phyloP scores from a whole-genome alignment of 164 flowering plant genomes.

The Dillenia suffruticosa region DNA sequence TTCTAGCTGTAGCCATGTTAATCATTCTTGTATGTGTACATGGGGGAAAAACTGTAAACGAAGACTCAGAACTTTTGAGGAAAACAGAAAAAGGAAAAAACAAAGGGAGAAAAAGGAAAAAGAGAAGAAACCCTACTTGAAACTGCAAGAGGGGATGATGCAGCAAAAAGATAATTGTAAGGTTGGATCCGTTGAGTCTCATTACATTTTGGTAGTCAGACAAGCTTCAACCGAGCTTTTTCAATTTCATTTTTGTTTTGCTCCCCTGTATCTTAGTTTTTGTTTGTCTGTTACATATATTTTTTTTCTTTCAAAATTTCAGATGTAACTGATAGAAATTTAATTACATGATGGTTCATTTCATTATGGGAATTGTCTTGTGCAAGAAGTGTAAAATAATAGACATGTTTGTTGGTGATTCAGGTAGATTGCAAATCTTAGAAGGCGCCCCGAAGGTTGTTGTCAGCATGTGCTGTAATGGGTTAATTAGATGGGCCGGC shows the following conservation, averaged over 20 bases:
- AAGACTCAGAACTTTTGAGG: conserved; percentile 8
- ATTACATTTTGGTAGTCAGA: conserved; percentile 30
- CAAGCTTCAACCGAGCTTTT: conserved; percentile 1
- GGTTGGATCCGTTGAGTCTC: conserved; percentile 8
- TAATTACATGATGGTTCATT: conserved; percentile 27
- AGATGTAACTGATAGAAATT: conserved; percentile 39
- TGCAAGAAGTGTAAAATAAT: conserved; percentile 6
- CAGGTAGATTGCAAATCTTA: too few species aligned
- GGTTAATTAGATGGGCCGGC: too few species aligned
- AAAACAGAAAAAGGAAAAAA: conserved; percentile 6
- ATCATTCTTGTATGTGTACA: conserved; percentile 61
- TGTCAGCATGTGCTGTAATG: too few species aligned
- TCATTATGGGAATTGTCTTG: conserved; percentile 6
- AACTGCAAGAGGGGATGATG: conserved; percentile 1
- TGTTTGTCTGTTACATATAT: conserved; percentile 20
- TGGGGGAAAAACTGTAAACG: conserved; percentile 17
- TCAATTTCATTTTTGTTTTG: neutral
- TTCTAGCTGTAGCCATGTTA: conserved; percentile 10
- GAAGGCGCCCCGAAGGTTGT: too few species aligned
- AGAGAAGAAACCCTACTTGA: neutral
- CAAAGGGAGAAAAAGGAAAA: neutral
- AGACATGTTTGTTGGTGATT: too few species aligned
- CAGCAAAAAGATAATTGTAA: conserved; percentile 18
- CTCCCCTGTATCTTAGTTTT: conserved; percentile 13
- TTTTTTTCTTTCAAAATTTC: conserved; percentile 5